Base-by-base conservation (phyloP, 306 rosid genomes). In the Vigna mungo region DNA sequence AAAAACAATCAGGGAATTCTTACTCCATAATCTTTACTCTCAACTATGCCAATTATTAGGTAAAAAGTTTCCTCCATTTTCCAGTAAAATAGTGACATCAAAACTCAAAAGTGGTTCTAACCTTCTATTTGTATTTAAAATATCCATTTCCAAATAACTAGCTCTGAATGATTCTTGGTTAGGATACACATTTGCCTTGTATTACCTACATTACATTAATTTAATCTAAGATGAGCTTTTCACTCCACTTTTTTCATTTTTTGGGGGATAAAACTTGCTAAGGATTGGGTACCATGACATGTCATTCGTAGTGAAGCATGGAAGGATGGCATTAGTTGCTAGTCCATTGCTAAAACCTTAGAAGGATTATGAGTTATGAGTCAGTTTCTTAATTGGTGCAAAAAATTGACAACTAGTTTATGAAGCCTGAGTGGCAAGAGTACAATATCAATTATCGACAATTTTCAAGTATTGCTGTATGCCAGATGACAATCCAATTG, bases 111-210 rank as follows among this genome's bases (percentile, higher is more conserved):
- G 16, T 36, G 69, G 59, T 73, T 68, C 25, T 17, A 11, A 30
- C 44, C 23, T 75, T 61, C n/a, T 65, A 41, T 58, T 72, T 72
- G 64, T 17, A 37, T 67, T 6, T 34, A 76, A 72, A 44, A 58
- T 73, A 39, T 73, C 44, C 61, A 20, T 66, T 41, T 30, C 18
- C 73, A 68, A 23, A 62, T 68, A 55, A 68, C 64, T 67, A 43
- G 44, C 51, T 36, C 39, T 14, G 15, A 63, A 41, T 71, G 47
- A 69, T 63, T 56, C 27, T 25, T 25, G 27, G 65, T 74, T 43
- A 44, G 41, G 55, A 39, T 58, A 18, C 71, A 9, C 44, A 34
- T 52, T 25, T 63, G 23, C 25, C 32, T 69, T 44, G 53, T 74
- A 37, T 82, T 51, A 49, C 27, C 34, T 52, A 12, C 49, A 9